These are phyloP conservation scores for Platanus orientalis DNA, from an alignment of 164 flowering plant species.

Conservation along the genomic window DNA sequence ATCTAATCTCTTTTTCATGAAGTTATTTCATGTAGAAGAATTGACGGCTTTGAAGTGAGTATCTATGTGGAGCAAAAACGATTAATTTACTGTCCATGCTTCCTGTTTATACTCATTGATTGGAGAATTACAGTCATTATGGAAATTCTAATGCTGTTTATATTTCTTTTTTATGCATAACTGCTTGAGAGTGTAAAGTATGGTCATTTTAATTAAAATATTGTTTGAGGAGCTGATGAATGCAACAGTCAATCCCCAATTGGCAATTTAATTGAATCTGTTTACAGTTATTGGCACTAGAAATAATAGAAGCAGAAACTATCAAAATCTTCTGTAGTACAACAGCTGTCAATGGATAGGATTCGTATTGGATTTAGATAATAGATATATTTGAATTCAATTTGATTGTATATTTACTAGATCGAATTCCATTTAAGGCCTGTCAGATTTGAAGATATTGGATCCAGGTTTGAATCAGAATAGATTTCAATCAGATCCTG, in stretches of 20 bases:
- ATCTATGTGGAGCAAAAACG: not conserved
- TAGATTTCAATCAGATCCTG: too few species aligned
- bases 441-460: too few species aligned
- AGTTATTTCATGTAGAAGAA: not conserved
- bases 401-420: too few species aligned
- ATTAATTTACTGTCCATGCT: not conserved
- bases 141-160: not conserved
- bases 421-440: too few species aligned
- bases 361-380: too few species aligned
- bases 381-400: too few species aligned
- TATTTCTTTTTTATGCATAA: not conserved
- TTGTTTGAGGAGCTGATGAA: not conserved
- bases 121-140: not conserved
- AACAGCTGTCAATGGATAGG: too few species aligned
- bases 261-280: not conserved
- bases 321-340: not conserved
- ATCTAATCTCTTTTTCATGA: not conserved
- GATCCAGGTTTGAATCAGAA: too few species aligned
- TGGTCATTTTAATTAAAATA: too few species aligned
- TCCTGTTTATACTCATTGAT: not conserved
- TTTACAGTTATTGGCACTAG: not conserved
- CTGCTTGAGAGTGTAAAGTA: too few species aligned
- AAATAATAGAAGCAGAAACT: not conserved
- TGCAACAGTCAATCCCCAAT: not conserved
- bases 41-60: not conserved